Evolutionary conservation across 148 eudicot genomes (phyloP).

Genomic region (Bassia scoparia): DNA sequence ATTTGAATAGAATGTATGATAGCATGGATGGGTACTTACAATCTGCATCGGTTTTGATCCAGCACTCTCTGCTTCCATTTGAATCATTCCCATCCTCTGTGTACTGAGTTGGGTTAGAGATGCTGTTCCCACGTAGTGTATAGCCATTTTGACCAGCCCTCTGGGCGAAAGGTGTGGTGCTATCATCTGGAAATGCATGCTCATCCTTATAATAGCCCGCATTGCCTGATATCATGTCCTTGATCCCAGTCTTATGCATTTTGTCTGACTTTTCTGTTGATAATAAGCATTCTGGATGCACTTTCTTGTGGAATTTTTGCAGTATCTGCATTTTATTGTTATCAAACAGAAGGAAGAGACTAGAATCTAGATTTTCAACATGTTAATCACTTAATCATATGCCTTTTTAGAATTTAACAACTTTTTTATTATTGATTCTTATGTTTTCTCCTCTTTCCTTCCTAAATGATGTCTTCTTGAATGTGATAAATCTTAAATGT

Average conservation of each 20-base stretch:
- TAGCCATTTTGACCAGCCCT: conserved; percentile 30
- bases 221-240: conserved; percentile 31
- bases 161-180: conserved; percentile 35
- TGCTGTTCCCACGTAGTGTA: conserved; percentile 34
- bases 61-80: conserved; percentile 53
- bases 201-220: conserved; percentile 33
- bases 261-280: conserved; percentile 34
- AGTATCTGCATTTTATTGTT: conserved; percentile 47
- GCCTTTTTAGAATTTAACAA: no score
- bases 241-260: conserved; percentile 32
- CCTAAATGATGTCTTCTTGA: no score
- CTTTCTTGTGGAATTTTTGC: conserved; percentile 71
- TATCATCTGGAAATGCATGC: conserved; percentile 31
- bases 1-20: background rate
- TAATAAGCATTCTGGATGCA: conserved; percentile 66
- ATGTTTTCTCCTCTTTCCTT: no score
- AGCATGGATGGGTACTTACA: conserved; percentile 43
- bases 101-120: conserved; percentile 31
- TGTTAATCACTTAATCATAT: background rate
- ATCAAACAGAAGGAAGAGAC: background rate
- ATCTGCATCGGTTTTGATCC: conserved; percentile 80
- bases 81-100: conserved; percentile 32
- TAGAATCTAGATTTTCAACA: background rate
- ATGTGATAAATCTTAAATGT: no score
- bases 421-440: no score